Conservation (phyloP, 345 rosid species). For the Eucalyptus rudis region DNA sequence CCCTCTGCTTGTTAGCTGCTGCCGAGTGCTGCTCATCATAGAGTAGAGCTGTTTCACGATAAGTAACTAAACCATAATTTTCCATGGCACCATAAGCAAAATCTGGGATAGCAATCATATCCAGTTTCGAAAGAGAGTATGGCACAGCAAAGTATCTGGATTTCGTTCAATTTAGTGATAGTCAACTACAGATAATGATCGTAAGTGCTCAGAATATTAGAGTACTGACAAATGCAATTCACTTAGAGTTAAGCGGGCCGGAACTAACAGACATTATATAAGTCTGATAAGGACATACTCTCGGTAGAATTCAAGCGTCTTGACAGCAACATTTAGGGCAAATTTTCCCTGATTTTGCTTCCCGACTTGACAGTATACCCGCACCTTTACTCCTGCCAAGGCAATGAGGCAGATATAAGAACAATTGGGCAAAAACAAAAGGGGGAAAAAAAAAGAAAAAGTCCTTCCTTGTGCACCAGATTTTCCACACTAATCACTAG, state of each 20-base stretch:
- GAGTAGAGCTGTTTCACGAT: constrained; percentile 88
- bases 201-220: not conserved
- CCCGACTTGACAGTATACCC: constrained; percentile 88
- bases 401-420: not conserved
- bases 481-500: not conserved
- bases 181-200: not conserved
- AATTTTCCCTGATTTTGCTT: constrained; percentile 79
- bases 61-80: constrained; percentile 93
- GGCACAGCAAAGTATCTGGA: constrained; percentile 82
- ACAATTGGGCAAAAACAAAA: not conserved
- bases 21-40: constrained; percentile 92
- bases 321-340: constrained; percentile 82
- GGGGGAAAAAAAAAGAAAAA: not conserved
- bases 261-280: not conserved
- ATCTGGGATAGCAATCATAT: constrained; percentile 97
- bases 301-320: constrained; percentile 73
- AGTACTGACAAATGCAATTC: not conserved
- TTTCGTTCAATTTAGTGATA: not conserved
- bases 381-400: constrained; percentile 59
- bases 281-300: constrained; percentile 34
- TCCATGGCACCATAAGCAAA: constrained; percentile 98
- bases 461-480: not conserved
- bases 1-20: constrained; percentile 94
- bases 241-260: not conserved
- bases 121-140: constrained; percentile 84